Evolutionary conservation across 345 rosid species (phyloP).

Genomic region (Bruguiera sexangula): DNA sequence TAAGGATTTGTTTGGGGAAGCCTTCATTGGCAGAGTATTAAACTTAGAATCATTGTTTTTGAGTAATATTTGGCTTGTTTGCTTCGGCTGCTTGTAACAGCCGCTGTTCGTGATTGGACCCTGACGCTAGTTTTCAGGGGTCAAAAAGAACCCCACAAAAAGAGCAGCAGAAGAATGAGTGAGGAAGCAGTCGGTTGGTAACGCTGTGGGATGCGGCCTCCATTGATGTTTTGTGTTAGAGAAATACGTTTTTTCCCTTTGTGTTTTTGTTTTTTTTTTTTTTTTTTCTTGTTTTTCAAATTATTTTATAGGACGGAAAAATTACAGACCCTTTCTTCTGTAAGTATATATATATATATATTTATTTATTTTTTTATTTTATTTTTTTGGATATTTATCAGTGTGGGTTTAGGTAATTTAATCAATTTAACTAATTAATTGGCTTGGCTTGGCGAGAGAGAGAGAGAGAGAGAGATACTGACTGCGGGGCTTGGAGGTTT

Average conservation of each 20-base stretch:
- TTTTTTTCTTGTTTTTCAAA: no score
- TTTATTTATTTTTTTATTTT: neutral
- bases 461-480: no score
- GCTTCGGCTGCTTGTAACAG: constrained; percentile 29
- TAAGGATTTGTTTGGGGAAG: constrained; percentile 28
- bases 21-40: neutral
- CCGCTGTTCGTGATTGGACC: constrained; percentile 74
- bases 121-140: constrained; percentile 22
- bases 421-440: no score
- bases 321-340: neutral
- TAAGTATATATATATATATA: neutral
- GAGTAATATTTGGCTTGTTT: neutral
- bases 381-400: no score
- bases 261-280: no score
- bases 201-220: constrained; percentile 25
- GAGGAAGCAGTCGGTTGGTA: constrained; percentile 18
- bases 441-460: no score
- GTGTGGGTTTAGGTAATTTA: no score
- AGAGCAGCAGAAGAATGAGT: constrained; percentile 8
- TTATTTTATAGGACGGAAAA: constrained; percentile 11
- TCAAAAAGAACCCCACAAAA: neutral
- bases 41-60: neutral
- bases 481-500: no score
- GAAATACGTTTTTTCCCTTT: neutral
- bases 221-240: constrained; percentile 23